These are phyloP conservation scores for Irpex sp. DNA, from an alignment of 1,284 basidiomycete species.

Conservation along the genomic window DNA sequence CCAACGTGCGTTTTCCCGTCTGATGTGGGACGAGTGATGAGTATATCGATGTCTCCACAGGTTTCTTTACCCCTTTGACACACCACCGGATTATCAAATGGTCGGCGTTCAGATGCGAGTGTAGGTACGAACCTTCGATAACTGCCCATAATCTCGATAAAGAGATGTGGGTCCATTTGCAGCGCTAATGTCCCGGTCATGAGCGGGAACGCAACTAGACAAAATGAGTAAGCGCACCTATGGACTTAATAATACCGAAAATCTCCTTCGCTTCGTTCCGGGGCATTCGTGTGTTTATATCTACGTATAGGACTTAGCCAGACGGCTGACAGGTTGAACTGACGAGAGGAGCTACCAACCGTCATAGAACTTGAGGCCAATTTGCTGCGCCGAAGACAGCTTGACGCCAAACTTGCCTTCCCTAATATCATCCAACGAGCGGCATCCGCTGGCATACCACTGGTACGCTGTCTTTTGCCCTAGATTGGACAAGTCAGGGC, in stretches of 20 bases:
- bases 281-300: conserved; percentile 81
- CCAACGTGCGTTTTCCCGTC: conserved; percentile 77
- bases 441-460: conserved; percentile 76
- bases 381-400: conserved; percentile 64
- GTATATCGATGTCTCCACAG: conserved; percentile 88
- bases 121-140: conserved; percentile 61
- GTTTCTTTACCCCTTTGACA: conserved; percentile 59
- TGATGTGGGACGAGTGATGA: conserved; percentile 71
- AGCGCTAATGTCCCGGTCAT: conserved; percentile 43
- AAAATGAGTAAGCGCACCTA: conserved; percentile 41
- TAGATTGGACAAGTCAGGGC: conserved; percentile 20
- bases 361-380: conserved; percentile 78
- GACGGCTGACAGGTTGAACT: background rate
- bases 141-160: conserved; percentile 87
- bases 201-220: background rate
- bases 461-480: conserved; percentile 61
- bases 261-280: conserved; percentile 73
- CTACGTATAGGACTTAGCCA: conserved; percentile 29
- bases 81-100: background rate
- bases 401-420: conserved; percentile 55
- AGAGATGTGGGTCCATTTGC: conserved; percentile 66
- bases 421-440: conserved; percentile 73
- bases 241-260: conserved; percentile 66
- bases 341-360: conserved; percentile 36
- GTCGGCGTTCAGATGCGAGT: background rate